phyloP scores from a whole-genome alignment of 441 rosid genomes.

The Pelargonium cotyledonis region DNA sequence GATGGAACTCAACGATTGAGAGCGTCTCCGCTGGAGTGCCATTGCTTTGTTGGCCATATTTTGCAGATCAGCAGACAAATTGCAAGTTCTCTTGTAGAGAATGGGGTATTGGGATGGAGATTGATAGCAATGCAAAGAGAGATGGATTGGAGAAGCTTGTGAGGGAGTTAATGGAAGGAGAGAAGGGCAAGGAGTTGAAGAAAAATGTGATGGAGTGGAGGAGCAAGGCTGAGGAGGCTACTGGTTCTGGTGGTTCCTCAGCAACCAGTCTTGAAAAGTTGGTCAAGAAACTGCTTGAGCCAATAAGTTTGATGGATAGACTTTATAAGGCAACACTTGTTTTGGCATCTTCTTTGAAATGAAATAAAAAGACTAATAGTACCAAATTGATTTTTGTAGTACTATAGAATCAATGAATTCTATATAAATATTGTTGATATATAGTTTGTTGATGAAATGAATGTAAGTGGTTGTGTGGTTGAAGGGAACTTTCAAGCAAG shows the following conservation, averaged over 20 bases:
- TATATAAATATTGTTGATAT: too few relatives aligned
- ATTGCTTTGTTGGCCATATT: constrained; percentile 62
- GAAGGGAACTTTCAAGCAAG: too few relatives aligned
- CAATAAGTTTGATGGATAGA: too few relatives aligned
- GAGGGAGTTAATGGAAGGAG: constrained; percentile 17
- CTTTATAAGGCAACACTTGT: too few relatives aligned
- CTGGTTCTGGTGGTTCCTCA: not conserved
- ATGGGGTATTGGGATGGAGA: constrained; percentile 23
- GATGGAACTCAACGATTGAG: not conserved
- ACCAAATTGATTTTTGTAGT: too few relatives aligned
- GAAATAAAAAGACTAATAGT: too few relatives aligned
- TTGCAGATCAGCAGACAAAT: constrained; percentile 57
- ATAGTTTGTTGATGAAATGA: too few relatives aligned
- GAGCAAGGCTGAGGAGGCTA: not conserved
- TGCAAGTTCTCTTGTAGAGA: constrained; percentile 38
- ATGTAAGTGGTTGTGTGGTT: too few relatives aligned
- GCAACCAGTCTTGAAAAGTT: not conserved
- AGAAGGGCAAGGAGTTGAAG: constrained; percentile 13
- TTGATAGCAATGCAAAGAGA: constrained; percentile 16
- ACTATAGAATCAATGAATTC: too few relatives aligned
- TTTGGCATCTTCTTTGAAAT: too few relatives aligned
- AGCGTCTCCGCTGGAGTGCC: constrained; percentile 25
- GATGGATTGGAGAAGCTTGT: constrained; percentile 15
- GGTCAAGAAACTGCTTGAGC: not conserved
- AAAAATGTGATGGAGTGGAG: not conserved